Evolutionary conservation across 2,329 filamentous ascomycete genomes (phyloP).

Genomic region (Zarea fungicola): DNA sequence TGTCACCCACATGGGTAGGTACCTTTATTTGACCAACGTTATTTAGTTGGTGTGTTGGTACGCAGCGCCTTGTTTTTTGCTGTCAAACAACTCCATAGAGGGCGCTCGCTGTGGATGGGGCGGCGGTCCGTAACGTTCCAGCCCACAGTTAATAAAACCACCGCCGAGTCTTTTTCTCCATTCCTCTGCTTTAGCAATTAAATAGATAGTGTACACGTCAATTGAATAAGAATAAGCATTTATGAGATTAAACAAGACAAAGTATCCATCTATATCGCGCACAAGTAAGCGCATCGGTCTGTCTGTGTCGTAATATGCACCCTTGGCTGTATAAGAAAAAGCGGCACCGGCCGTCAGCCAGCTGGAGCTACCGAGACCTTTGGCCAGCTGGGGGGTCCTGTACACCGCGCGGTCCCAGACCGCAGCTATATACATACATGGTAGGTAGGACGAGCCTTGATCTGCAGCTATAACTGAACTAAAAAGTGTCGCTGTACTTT

Average conservation of each 20-base stretch:
- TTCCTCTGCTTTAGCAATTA: too few relatives aligned
- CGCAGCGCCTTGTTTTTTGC: too few relatives aligned
- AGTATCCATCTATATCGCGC: background rate
- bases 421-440: too few relatives aligned
- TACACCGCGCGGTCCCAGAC: background rate
- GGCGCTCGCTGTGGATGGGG: too few relatives aligned
- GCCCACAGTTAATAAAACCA: too few relatives aligned
- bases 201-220: too few relatives aligned
- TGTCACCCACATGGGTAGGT: background rate
- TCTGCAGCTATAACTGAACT: too few relatives aligned
- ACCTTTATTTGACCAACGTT: background rate
- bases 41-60: background rate
- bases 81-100: too few relatives aligned
- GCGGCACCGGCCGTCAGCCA: constrained; percentile 10
- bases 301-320: constrained; percentile 8
- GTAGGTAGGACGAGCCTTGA: too few relatives aligned
- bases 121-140: too few relatives aligned
- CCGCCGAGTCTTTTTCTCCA: too few relatives aligned
- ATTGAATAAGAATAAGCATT: background rate
- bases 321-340: constrained; percentile 11
- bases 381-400: background rate
- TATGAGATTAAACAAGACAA: background rate
- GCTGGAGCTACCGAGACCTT: background rate
- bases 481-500: too few relatives aligned
- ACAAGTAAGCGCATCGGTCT: constrained; percentile 2